A percentile compares a stretch with the other conserved stretches of the same genome.
phyloP scores from a whole-genome alignment of 495 filamentous ascomycete species.

The Penicillium roqueforti region DNA sequence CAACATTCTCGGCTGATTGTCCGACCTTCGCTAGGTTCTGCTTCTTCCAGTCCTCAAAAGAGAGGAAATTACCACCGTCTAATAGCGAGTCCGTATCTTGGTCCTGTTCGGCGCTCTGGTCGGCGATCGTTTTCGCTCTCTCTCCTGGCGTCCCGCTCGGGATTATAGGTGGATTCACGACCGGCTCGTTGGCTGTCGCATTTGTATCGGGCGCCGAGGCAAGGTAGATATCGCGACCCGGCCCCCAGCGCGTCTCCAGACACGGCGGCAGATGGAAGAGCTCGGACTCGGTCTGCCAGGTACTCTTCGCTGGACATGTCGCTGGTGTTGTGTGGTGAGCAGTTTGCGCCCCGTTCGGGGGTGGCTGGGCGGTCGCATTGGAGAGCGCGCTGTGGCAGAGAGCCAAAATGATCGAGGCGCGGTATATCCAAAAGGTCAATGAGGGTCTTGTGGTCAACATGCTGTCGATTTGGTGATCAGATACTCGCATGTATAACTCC shows the following conservation, averaged over 20 bases:
- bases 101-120: slow-evolving; percentile 32
- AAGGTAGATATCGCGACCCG: background rate
- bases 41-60: slow-evolving; percentile 98
- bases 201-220: background rate
- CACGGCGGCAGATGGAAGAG: slow-evolving; percentile 17
- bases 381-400: slow-evolving; percentile 7
- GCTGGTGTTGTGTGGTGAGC: background rate
- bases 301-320: slow-evolving; percentile 15
- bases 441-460: slow-evolving; percentile 20
- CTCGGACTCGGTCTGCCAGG: slow-evolving; percentile 19
- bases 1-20: slow-evolving; percentile 74
- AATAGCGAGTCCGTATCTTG: slow-evolving; percentile 64
- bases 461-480: slow-evolving; percentile 3
- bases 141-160: slow-evolving; percentile 4
- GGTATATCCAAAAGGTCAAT: slow-evolving; percentile 8
- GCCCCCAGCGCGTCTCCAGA: slow-evolving; percentile 16
- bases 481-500: slow-evolving; percentile 4
- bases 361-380: slow-evolving; percentile 6
- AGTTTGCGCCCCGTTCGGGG: slow-evolving; percentile 1
- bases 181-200: slow-evolving; percentile 6
- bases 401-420: slow-evolving; percentile 7
- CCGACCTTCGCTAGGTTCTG: slow-evolving; percentile 85
- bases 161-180: background rate
- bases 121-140: slow-evolving; percentile 5
- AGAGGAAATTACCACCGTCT: slow-evolving; percentile 83